Base-by-base conservation (phyloP, 345 rosid species). In the thale cress (Arabidopsis thaliana) region DNA sequence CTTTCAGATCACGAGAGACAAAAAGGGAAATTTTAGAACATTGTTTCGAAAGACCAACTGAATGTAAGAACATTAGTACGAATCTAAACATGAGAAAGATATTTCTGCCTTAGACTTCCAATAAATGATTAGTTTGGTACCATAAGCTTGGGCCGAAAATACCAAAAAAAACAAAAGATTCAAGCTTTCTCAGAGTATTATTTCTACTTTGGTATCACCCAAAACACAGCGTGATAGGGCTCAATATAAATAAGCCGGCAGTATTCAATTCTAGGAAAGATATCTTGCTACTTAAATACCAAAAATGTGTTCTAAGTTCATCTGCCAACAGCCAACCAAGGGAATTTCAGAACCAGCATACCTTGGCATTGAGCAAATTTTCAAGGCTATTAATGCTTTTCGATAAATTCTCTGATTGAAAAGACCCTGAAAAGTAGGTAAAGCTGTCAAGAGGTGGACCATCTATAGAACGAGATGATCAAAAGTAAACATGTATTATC, bases 331-430 rank as follows among this genome's bases (percentile, higher is more conserved):
- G 52, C 25, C 36, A 56, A 49, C 33, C 49, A 58, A 30, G 48
- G 32, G 65, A 48, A 33, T 63, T 22, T 13, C 57, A 12, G 42
- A 37, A 69, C 49, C 65, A 63, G 49, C 87, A 63, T 75, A 94
- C 98, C 98, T 91, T 94, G 75, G 97, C 97, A 78, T 89, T 67
- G 71, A 94, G 96, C 81, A 94, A 75, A n/a, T 79, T 74, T 85
- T 94, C 98, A 36, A 94, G 93, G 82, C 96, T 89, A 62, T 94
- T 94, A 73, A 94, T 89, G 90, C 87, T 82, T 80, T 79, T 89
- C 10, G 95, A 76, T 82, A 94, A 84, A 83, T 79, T 88, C 62
- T 69, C 85, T 76, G 71, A 75, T 60, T 79, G 84, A 67, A 95
- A 88, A 71, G 97, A 89, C 80, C 93, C 98, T 94, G 96, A 75